Evolutionary conservation across 2,329 filamentous ascomycete species (phyloP), one percentile per base, ranked within the genome.

Genomic region (Pseudogymnoascus sp.): DNA sequence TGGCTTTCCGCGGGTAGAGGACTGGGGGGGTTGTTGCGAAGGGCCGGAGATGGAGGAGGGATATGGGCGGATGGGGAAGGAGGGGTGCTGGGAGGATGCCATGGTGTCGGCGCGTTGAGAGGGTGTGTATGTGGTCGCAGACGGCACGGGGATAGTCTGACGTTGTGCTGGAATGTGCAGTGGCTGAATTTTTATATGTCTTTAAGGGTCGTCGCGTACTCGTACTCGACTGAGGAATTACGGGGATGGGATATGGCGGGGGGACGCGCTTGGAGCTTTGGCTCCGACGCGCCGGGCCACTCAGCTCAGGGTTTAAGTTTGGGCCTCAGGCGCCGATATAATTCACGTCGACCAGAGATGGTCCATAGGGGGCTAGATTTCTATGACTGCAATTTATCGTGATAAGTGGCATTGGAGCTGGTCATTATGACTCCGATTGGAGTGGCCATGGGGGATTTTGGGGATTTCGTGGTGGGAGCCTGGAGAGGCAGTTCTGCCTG

Each of bases 71-170:
- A 68, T 77, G 62, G 79, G 80, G 71, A 85, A 85, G 60, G 80
- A 76, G 70, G 82, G 81, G 67, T 82, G 80, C 66, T 79, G 72
- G 64, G 78, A 79, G 72, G 79, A 81, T 67, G 82, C 72, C 72
- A 74, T 74, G 64, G 23, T 59, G 59, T 60, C 59, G 34, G 50
- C 50, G 50, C n/a, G 28, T 18, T 56, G n/a, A 34, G 14, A 31
- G 50, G 28, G 28, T 56, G 50, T 34, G 28, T 56, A 56, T 34
- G 50, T 56, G 10, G 25, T 56, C 50, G 16, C 50, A 56, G 50
- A 56, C 50, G 28, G 28, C 28, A 34, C 50, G n/a, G 25, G 16
- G 50, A 56, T 8, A 4, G 28, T 34, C 28, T 56, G 4, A 34
- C 1, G 50, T 34, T 56, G 50, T 34, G n/a, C 28, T 56, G 50